These are phyloP conservation scores for Porcisia hertigi DNA, from an alignment of 208 protist genomes.

Conservation along the genomic window DNA sequence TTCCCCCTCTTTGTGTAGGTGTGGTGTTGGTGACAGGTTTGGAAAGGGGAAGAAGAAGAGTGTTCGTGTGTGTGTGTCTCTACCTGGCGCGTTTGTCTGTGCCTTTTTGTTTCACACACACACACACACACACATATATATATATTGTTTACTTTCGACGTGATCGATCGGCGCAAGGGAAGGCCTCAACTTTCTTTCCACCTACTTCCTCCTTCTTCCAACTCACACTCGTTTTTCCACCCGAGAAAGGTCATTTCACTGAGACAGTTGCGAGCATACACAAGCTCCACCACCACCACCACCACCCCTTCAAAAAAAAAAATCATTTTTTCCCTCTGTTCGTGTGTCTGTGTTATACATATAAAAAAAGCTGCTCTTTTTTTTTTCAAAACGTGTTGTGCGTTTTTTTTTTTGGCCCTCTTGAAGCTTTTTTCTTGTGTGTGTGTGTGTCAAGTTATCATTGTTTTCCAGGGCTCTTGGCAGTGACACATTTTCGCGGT, in stretches of 20 bases:
- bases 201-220: neutral
- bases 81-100: neutral
- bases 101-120: neutral
- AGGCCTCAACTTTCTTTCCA: neutral
- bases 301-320: too few relatives aligned
- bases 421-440: neutral
- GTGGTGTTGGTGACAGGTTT: too few relatives aligned
- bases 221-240: neutral
- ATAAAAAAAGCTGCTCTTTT: too few relatives aligned
- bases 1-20: too few relatives aligned
- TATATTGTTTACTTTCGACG: neutral
- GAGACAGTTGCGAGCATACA: too few relatives aligned
- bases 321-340: neutral
- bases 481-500: neutral
- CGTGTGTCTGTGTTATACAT: neutral
- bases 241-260: neutral
- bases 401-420: neutral
- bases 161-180: neutral
- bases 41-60: too few relatives aligned
- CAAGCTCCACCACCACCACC: too few relatives aligned
- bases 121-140: too few relatives aligned
- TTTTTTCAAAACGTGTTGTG: too few relatives aligned
- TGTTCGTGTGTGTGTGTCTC: neutral
- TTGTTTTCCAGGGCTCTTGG: neutral
- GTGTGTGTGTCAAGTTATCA: slow-evolving; percentile 5